Base-by-base conservation (phyloP, 2,329 filamentous ascomycete species). In the Aspergillus sergii region DNA sequence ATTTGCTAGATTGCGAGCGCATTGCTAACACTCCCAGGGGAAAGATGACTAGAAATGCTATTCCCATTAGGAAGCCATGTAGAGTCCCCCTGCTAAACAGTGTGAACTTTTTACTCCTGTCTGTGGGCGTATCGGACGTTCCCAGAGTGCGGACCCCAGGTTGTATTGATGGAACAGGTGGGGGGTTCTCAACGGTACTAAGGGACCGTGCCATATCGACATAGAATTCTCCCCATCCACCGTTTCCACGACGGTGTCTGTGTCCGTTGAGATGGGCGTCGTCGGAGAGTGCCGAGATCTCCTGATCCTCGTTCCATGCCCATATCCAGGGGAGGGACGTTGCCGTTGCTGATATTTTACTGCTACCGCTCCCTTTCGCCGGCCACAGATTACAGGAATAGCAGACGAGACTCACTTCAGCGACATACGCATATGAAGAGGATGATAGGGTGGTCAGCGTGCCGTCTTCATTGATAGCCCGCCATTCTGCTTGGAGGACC, bases 161-260 rank as follows among this genome's bases (percentile, higher is more conserved):
- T 19, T 21, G 41, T 14, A 64, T 64, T 2, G n/a, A 11, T 39
- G 63, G 63, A 11, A 32, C 23, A 3, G 57, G n/a, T 14, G 62
- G 59, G 10, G 41, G 12, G 5, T 26, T 34, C n/a, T 26, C 28
- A 11, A 32, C 50, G 12, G 50, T 54, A 23, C 6, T 45, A 3
- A 48, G 30, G 21, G 59, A 59, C 3, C 51, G 62, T 16, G 59
- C 36, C 63, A 62, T 62, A 41, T 62, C 39, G 30, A 64, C 63
- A 23, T 64, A 62, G 57, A 64, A 64, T 6, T 46, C 53, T 9
- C 63, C 59, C 51, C 57, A 64, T 23, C 59, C 63, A 3, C 60
- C 57, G 12, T 41, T 58, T 30, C 32, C 28, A 19, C 50, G 45
- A 30, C 56, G 56, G 56, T 61, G 45, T 9, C 8, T 41, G 32